phyloP scores from a whole-genome alignment of 306 rosid species.

The Aeschynomene evenia region DNA sequence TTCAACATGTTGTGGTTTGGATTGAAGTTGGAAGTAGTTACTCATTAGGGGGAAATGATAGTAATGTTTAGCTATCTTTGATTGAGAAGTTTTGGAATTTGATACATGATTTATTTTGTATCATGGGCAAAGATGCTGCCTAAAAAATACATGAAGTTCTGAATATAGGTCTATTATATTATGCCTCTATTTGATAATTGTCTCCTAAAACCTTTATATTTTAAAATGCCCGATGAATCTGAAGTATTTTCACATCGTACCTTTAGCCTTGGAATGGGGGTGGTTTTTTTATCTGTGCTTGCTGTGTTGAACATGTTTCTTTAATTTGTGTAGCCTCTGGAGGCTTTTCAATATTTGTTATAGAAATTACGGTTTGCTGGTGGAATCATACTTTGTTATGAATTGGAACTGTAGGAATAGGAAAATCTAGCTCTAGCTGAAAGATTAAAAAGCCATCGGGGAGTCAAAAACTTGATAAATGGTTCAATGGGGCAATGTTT shows the following conservation, averaged over 20 bases:
- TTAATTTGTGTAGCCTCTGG: not conserved
- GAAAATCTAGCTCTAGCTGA: not conserved
- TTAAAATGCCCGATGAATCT: conserved; percentile 1
- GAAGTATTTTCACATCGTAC: not conserved
- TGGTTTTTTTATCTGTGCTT: not conserved
- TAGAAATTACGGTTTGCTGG: not conserved
- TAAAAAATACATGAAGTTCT: not conserved
- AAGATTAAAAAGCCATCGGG: not conserved
- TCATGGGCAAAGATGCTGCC: conserved; percentile 4
- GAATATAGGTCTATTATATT: not conserved
- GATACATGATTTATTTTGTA: not conserved
- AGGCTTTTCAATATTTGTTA: not conserved
- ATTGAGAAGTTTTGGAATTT: not conserved
- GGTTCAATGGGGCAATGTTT: not conserved
- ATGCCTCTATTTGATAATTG: not conserved
- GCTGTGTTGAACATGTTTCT: not conserved
- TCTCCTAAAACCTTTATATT: not conserved
- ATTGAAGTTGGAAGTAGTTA: not conserved
- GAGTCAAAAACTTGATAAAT: conserved; percentile 12
- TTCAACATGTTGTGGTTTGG: not conserved
- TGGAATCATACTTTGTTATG: not conserved
- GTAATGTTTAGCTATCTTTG: not conserved
- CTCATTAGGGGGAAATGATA: not conserved
- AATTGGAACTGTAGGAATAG: not conserved
- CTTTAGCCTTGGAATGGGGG: conserved; percentile 5